Evolutionary conservation across 352 stramenopile species (phyloP).

Genomic region (Stephanocyclus meneghinianus): DNA sequence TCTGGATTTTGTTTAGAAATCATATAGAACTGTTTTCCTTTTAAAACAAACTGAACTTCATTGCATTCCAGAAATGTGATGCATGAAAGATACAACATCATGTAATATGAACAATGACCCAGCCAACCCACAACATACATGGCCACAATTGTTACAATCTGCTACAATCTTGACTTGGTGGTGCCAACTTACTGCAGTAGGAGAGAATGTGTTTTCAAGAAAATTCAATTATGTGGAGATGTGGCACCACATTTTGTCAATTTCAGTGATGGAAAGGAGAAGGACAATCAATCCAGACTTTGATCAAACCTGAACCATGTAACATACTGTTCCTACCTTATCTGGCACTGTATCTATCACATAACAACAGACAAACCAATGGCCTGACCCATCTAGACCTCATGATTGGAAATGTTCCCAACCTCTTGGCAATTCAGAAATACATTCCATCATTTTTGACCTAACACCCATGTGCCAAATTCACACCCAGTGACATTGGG

Average conservation of each 20-base stretch:
- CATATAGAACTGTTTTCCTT: too few relatives aligned
- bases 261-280: conserved; percentile 21
- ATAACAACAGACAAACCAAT: conserved; percentile 27
- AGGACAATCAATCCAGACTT: not conserved
- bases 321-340: conserved; percentile 46
- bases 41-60: too few relatives aligned
- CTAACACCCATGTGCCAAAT: conserved; percentile 93
- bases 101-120: too few relatives aligned
- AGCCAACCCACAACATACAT: too few relatives aligned
- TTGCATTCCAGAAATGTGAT: too few relatives aligned
- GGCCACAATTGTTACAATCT: too few relatives aligned
- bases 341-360: conserved; percentile 44
- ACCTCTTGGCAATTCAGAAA: conserved; percentile 84
- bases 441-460: conserved; percentile 82
- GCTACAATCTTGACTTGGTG: not conserved
- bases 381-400: conserved; percentile 61
- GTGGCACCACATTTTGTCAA: conserved; percentile 61
- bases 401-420: conserved; percentile 80
- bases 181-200: conserved; percentile 22
- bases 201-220: conserved; percentile 41
- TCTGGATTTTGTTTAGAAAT: too few relatives aligned
- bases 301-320: not conserved
- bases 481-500: conserved; percentile 91
- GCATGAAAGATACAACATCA: too few relatives aligned
- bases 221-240: conserved; percentile 64